These are phyloP conservation scores for Eucalyptus globulus DNA, from an alignment of 345 rosid species.

Conservation along the genomic window DNA sequence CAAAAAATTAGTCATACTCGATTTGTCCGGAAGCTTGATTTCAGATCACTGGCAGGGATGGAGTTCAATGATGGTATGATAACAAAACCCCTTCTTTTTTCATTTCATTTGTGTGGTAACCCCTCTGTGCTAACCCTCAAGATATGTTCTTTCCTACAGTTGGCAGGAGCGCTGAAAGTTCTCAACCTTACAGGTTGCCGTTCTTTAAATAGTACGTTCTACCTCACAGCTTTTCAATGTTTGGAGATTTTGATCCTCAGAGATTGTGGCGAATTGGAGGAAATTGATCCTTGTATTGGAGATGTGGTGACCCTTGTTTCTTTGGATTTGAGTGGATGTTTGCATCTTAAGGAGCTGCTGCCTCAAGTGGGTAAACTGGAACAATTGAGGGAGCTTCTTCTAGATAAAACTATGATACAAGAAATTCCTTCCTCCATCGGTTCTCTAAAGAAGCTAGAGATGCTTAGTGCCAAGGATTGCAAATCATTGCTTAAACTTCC, in stretches of 20 bases:
- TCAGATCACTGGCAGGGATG: neutral
- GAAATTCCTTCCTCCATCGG: neutral
- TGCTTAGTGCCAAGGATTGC: neutral
- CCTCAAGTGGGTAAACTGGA: neutral
- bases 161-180: neutral
- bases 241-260: neutral
- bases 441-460: neutral
- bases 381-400: neutral
- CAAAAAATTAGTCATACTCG: neutral
- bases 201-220: neutral
- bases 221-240: too few relatives aligned
- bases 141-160: neutral
- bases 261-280: neutral
- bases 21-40: neutral
- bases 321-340: neutral
- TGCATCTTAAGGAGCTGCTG: neutral
- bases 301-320: too few relatives aligned
- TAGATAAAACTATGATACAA: neutral
- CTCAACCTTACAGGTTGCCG: neutral
- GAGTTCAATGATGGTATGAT: neutral
- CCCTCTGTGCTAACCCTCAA: accelerated
- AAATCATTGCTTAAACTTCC: neutral
- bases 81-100: neutral
- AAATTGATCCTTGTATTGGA: too few relatives aligned
- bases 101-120: accelerated